A percentile compares a stretch with the other conserved stretches of the same genome.
phyloP scores from a whole-genome alignment of 1,284 basidiomycete species.

The Xerocomus amazonicus region DNA sequence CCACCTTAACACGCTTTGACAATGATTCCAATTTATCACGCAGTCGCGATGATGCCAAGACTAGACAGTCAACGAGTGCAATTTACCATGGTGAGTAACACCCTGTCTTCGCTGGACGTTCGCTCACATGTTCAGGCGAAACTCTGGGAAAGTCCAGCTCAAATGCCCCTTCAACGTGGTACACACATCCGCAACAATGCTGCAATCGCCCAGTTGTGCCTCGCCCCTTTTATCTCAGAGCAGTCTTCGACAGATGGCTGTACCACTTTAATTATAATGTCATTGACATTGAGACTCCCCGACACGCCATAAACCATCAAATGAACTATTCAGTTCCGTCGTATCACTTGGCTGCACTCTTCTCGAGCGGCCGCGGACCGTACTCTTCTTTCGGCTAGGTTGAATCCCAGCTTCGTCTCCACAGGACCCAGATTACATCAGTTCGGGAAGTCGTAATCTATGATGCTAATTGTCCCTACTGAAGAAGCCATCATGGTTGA shows the following conservation, averaged over 20 bases:
- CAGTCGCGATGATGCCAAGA: slow-evolving; percentile 8
- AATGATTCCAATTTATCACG: slow-evolving; percentile 21
- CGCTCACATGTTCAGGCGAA: slow-evolving; percentile 15
- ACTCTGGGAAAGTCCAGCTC: slow-evolving; percentile 8
- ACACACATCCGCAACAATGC: slow-evolving; percentile 16
- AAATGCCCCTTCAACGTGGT: slow-evolving; percentile 20
- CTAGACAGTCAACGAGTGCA: not conserved
- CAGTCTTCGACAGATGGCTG: slow-evolving; percentile 4
- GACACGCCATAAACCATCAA: slow-evolving; percentile 17
- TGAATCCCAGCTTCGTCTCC: slow-evolving; percentile 24
- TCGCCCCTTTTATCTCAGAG: slow-evolving; percentile 18
- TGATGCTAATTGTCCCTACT: slow-evolving; percentile 25
- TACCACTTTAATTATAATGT: slow-evolving; percentile 15
- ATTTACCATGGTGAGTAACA: slow-evolving; percentile 13
- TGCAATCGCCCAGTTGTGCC: slow-evolving; percentile 10
- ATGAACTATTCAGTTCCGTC: slow-evolving; percentile 12
- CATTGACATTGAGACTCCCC: slow-evolving; percentile 6
- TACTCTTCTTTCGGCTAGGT: slow-evolving; percentile 24
- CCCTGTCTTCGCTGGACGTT: slow-evolving; percentile 11
- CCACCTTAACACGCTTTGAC: slow-evolving; percentile 8
- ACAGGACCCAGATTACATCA: slow-evolving; percentile 16
- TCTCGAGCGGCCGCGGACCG: slow-evolving; percentile 23
- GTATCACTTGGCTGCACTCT: slow-evolving; percentile 11
- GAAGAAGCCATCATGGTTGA: slow-evolving; percentile 22
- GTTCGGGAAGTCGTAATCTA: slow-evolving; percentile 20